Evolutionary conservation across 495 filamentous ascomycete species (phyloP), one percentile per base, ranked within the genome.

Genomic region (Penicillium argentinense): DNA sequence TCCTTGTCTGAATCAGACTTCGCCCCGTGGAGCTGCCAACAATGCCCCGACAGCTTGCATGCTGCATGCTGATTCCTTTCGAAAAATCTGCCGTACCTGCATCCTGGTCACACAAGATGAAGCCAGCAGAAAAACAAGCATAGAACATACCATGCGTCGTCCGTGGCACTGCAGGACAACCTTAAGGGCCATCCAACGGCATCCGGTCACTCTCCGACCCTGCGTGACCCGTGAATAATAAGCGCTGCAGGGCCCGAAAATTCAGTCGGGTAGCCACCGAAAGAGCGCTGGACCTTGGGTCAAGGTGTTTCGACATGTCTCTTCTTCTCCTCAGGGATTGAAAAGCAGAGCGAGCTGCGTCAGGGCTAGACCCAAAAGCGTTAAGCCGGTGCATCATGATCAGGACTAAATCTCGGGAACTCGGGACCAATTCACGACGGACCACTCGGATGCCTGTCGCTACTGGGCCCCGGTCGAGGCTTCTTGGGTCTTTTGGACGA

Each of bases 331-430:
- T 0, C 41, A 19, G 19, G 41, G 41, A 32, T 28, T 28, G 4
- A 18, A 27, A 27, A 40, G 21, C 38, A 40, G 21, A 24, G 22
- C 22, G 25, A 21, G 39, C 22, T 28, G 39, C 33, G 33, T 22
- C 21, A 18, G 7, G 8, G 21, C 50, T 22, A 49, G 38, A 5
- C 51, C 39, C 8, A 22, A 53, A 41, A 14, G 25, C 37, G 45
- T 47, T 18, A 40, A 42, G 47, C 25, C 19, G 36, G 13, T 44
- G 19, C 39, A 24, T 18, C 13, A 34, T 45, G 51, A 40, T 16
- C 47, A 42, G 39, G 40, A 18, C 51, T 51, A 49, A 51, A 45
- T 40, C 45, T 49, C 48, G 34, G 9, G 37, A 17, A 36, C 32
- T 33, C 41, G 33, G 49, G 52, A 16, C 42, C 28, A 28, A 32